Percentiles rank a stretch among this genome's conserved stretches.
Evolutionary conservation across 2,329 filamentous ascomycete species (phyloP).

Genomic region (Magnaporthiopsis rhizophila): DNA sequence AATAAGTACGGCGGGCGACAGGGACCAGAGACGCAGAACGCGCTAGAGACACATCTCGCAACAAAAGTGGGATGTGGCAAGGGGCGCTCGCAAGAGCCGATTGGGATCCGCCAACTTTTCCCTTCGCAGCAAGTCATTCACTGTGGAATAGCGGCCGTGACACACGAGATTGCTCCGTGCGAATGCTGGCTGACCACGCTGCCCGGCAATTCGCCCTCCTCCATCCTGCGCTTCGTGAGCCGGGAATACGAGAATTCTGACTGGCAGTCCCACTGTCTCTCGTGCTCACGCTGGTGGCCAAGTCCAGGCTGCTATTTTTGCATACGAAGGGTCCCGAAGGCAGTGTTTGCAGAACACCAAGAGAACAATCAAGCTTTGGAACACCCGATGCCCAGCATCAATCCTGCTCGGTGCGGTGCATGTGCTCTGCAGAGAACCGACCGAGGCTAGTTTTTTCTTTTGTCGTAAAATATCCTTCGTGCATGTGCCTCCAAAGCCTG

Average conservation of each 20-base stretch:
- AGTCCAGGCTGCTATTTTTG: neutral
- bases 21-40: neutral
- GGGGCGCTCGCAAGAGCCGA: neutral
- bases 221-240: neutral
- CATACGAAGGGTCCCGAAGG: neutral
- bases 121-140: neutral
- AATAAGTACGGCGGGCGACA: neutral
- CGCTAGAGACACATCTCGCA: neutral
- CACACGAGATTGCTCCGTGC: slow-evolving; percentile 1
- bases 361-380: neutral
- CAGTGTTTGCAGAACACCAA: neutral
- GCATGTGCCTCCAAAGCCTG: too few relatives aligned
- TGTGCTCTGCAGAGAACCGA: neutral
- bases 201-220: neutral
- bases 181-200: neutral
- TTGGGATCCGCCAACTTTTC: neutral
- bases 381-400: too few relatives aligned
- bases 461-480: neutral
- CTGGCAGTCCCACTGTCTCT: neutral
- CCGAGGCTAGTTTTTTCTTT: too few relatives aligned
- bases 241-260: neutral
- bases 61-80: neutral
- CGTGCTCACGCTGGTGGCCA: neutral
- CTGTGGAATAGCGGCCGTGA: neutral
- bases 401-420: neutral